phyloP scores from a whole-genome alignment of 2,329 filamentous ascomycete species.

The Hyphodiscus sp. region DNA sequence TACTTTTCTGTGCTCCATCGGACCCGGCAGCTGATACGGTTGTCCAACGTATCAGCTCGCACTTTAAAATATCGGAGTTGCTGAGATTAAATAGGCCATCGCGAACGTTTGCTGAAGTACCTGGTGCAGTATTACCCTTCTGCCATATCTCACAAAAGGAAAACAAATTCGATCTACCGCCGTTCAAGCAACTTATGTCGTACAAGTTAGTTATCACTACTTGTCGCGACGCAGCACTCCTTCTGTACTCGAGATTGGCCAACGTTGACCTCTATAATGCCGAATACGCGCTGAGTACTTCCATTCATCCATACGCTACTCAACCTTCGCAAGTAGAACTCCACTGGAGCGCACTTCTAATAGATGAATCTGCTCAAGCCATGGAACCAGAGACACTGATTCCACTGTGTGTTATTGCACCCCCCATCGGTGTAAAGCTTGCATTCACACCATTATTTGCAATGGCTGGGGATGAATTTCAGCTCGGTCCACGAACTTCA shows the following conservation, averaged over 20 bases:
- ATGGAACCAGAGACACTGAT: slow-evolving; percentile 17
- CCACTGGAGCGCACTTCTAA: slow-evolving; percentile 16
- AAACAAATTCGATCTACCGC: not conserved
- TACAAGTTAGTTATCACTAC: slow-evolving; percentile 16
- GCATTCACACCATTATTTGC: slow-evolving; percentile 8
- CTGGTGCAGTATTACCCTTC: slow-evolving; percentile 10
- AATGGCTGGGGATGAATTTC: slow-evolving; percentile 18
- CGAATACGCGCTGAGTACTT: slow-evolving; percentile 7
- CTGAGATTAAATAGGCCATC: slow-evolving; percentile 14
- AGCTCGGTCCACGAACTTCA: slow-evolving; percentile 15
- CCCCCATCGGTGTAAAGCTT: slow-evolving; percentile 6
- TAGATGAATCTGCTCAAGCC: slow-evolving; percentile 18
- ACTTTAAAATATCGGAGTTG: slow-evolving; percentile 7
- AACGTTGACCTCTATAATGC: slow-evolving; percentile 12
- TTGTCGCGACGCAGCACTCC: slow-evolving; percentile 15
- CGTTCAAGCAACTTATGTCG: slow-evolving; percentile 12
- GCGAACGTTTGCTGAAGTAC: slow-evolving; percentile 14
- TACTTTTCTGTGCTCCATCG: slow-evolving; percentile 17
- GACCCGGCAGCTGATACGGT: slow-evolving; percentile 17
- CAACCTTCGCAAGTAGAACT: slow-evolving; percentile 2
- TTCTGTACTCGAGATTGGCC: slow-evolving; percentile 13
- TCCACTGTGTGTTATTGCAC: slow-evolving; percentile 13
- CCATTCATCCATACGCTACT: slow-evolving; percentile 12
- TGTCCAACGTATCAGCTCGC: slow-evolving; percentile 8
- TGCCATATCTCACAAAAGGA: slow-evolving; percentile 4